These are phyloP conservation scores for Filobasidium wieringae DNA, from an alignment of 768 basidiomycete genomes.

Conservation along the genomic window DNA sequence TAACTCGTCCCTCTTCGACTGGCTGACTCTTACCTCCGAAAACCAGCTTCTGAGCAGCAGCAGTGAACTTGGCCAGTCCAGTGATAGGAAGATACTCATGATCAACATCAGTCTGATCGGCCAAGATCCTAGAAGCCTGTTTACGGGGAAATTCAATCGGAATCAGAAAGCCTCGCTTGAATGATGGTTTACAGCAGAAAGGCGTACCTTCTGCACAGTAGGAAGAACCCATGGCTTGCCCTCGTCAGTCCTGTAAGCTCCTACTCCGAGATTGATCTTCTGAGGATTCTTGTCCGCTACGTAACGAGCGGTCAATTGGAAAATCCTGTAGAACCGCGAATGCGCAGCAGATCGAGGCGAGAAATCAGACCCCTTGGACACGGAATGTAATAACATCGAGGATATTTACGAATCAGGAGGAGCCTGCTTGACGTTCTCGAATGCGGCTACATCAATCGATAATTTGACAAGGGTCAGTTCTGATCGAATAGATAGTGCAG, in stretches of 20 bases:
- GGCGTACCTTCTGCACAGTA: slow-evolving; percentile 65
- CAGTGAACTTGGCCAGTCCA: slow-evolving; percentile 69
- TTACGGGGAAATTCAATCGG: neutral
- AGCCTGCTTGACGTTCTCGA: neutral
- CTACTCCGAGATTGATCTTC: slow-evolving; percentile 93
- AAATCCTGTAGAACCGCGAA: slow-evolving; percentile 19
- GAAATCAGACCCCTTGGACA: neutral
- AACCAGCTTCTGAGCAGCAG: slow-evolving; percentile 69
- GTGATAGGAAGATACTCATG: slow-evolving; percentile 45
- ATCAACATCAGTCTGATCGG: slow-evolving; percentile 66
- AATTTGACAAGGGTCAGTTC: too few relatives aligned
- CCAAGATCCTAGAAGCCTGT: slow-evolving; percentile 14
- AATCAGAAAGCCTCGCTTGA: neutral
- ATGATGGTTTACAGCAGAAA: neutral
- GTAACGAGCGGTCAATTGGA: slow-evolving; percentile 69
- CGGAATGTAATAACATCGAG: neutral
- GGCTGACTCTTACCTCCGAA: slow-evolving; percentile 62
- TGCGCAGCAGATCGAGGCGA: neutral
- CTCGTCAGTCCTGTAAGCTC: slow-evolving; percentile 80
- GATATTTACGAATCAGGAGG: neutral
- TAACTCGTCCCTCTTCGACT: slow-evolving; percentile 57
- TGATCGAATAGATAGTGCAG: too few relatives aligned
- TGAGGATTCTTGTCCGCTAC: slow-evolving; percentile 77
- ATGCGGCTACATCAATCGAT: neutral
- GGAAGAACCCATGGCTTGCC: slow-evolving; percentile 86